These are phyloP conservation scores for Fusarium sp. DNA, from an alignment of 2,329 filamentous ascomycete species.

Conservation along the genomic window DNA sequence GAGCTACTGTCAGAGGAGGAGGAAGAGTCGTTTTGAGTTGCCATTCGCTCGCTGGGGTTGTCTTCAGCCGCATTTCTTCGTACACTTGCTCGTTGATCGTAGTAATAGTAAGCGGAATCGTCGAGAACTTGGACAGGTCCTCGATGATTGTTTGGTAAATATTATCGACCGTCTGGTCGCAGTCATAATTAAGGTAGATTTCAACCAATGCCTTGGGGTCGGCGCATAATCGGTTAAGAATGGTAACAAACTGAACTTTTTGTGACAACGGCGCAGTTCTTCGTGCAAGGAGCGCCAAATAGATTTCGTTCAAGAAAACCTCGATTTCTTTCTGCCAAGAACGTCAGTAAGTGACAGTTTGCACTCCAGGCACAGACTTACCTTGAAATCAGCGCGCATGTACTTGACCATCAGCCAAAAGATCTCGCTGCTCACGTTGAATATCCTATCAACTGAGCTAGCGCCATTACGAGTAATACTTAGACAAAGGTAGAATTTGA, in stretches of 20 bases:
- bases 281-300: slow-evolving; percentile 89
- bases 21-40: slow-evolving; percentile 86
- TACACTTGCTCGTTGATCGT: slow-evolving; percentile 85
- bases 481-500: slow-evolving; percentile 96
- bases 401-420: slow-evolving; percentile 98
- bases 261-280: slow-evolving; percentile 87
- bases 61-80: slow-evolving; percentile 78
- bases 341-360: slow-evolving; percentile 41
- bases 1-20: slow-evolving; percentile 83
- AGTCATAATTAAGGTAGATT: slow-evolving; percentile 98
- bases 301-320: slow-evolving; percentile 97
- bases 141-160: slow-evolving; percentile 97
- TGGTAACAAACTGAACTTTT: slow-evolving; percentile 89
- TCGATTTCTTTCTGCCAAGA: slow-evolving; percentile 86
- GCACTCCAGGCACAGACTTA: slow-evolving; percentile 49
- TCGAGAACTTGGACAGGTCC: slow-evolving; percentile 88
- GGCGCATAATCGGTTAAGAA: slow-evolving; percentile 84
- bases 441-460: slow-evolving; percentile 90
- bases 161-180: slow-evolving; percentile 94
- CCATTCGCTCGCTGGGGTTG: slow-evolving; percentile 77
- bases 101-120: slow-evolving; percentile 79
- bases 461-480: slow-evolving; percentile 95
- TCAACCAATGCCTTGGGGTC: slow-evolving; percentile 93
- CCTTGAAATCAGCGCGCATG: slow-evolving; percentile 93
- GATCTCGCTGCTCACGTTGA: slow-evolving; percentile 95